Percentiles rank a stretch among this genome's conserved stretches.
phyloP scores from a whole-genome alignment of 2,329 filamentous ascomycete species.

The Westerdykella ornata region DNA sequence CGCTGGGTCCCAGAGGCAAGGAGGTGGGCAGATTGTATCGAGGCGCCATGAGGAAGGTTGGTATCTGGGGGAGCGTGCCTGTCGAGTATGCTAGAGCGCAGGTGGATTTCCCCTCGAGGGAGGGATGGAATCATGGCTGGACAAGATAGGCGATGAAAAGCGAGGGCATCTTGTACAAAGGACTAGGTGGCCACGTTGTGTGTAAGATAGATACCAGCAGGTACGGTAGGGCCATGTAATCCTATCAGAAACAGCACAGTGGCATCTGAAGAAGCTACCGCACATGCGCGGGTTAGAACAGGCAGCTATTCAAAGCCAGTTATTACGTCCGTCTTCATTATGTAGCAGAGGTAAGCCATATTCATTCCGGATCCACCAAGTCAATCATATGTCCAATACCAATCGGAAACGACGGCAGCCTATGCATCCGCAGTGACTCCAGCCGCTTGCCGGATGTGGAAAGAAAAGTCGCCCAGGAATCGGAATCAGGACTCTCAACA shows the following conservation, averaged over 20 bases:
- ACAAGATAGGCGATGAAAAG: constrained; percentile 47
- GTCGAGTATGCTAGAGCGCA: constrained; percentile 86
- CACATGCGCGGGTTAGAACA: background rate
- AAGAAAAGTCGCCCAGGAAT: background rate
- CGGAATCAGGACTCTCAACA: constrained; percentile 1
- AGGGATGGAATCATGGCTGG: constrained; percentile 93
- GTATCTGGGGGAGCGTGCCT: constrained; percentile 74
- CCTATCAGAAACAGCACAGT: too few relatives aligned
- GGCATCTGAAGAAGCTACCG: too few relatives aligned
- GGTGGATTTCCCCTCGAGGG: constrained; percentile 70
- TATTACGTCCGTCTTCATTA: background rate
- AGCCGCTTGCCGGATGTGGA: background rate
- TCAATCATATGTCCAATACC: too few relatives aligned
- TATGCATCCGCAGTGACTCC: too few relatives aligned
- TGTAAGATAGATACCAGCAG: too few relatives aligned
- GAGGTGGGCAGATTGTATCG: constrained; percentile 71
- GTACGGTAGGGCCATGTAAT: too few relatives aligned
- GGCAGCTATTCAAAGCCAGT: background rate
- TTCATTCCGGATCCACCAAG: too few relatives aligned
- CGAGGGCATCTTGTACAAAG: too few relatives aligned
- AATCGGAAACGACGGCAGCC: too few relatives aligned
- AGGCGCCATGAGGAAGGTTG: constrained; percentile 85
- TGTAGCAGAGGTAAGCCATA: too few relatives aligned
- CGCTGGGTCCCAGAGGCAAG: constrained; percentile 33
- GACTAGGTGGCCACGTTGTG: too few relatives aligned